Base-by-base conservation (phyloP, 2,329 filamentous ascomycete species). In the Ceratocystis variospora region DNA sequence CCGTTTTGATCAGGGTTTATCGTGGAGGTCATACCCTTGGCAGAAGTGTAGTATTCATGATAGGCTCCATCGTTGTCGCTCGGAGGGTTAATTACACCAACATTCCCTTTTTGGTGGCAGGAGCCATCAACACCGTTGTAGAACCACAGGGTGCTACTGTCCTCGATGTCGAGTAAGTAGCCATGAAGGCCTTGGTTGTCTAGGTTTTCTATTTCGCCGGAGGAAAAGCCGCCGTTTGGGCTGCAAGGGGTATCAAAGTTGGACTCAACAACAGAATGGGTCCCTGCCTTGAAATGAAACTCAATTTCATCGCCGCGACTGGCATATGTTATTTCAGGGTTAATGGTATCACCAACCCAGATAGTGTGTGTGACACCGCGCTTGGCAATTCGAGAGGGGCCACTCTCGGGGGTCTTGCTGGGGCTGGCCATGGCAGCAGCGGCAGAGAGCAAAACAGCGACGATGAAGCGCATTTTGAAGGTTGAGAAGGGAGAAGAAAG, bases 231-330 rank as follows among this genome's bases (percentile, higher is more conserved):
- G 3, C 41, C 41, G 5, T 5, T 28, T 7, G 77, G 72, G 1
- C 78, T 6, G 73, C 79, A 80, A n/a, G 78, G 78, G 57, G 73
- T 68, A 64, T 68, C 74, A 68, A 79, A 79, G 71, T 71, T 74
- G 22, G n/a, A 10, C 10, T 55, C 6, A 10, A 55, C 22, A 22
- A 55, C 50, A 31, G 17, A 22, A 12, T 55, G 50, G 19, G 12
- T 15, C 19, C 50, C 50, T 19, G 0, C 0, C 2, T 5, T 25
- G 2, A 55, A 55, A 10, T 15, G 50, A 25, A 55, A 55, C 50
- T 25, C 19, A 25, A 55, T 31, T 15, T 2, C 10, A 25, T 55
- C 50, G 22, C 22, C 22, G 0, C 0, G 5, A 4, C 5, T 0
- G 8, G 50, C 19, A 22, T 55, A 5, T 8, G 25, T 28, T 8